Evolutionary conservation across 148 eudicot species (phyloP).

Genomic region (Dianthus caryophyllus): DNA sequence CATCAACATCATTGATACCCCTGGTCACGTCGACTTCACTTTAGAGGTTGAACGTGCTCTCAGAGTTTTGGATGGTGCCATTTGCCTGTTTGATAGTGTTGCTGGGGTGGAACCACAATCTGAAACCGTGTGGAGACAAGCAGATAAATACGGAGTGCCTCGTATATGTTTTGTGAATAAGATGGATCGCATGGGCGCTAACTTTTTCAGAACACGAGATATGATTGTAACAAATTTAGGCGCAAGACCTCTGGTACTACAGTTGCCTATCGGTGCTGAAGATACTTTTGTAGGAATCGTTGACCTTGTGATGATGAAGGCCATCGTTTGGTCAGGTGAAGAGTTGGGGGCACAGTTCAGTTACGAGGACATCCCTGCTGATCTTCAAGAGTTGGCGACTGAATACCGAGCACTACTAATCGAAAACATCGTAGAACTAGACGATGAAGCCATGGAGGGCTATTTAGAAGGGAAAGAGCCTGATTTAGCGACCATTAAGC

Average conservation of each 20-base stretch:
- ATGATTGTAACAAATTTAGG: slow-evolving; percentile 95
- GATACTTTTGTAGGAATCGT: slow-evolving; percentile 72
- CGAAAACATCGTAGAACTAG: slow-evolving; percentile 72
- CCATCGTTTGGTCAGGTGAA: slow-evolving; percentile 91
- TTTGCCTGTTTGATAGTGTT: slow-evolving; percentile 97
- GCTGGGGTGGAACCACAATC: slow-evolving; percentile 99
- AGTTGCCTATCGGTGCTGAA: slow-evolving; percentile 90
- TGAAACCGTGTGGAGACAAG: slow-evolving; percentile 99
- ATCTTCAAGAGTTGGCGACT: slow-evolving; percentile 65
- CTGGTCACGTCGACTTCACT: slow-evolving; percentile 99
- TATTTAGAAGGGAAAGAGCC: slow-evolving; percentile 91
- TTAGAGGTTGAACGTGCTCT: slow-evolving; percentile 99
- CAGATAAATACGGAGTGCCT: slow-evolving; percentile 98
- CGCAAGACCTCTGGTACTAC: slow-evolving; percentile 87
- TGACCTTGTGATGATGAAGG: slow-evolving; percentile 90
- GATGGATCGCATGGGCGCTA: slow-evolving; percentile 98
- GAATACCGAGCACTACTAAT: slow-evolving; percentile 68
- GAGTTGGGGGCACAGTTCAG: slow-evolving; percentile 84
- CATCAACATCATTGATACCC: slow-evolving; percentile 98
- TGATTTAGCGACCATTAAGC: slow-evolving; percentile 78
- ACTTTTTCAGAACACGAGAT: slow-evolving; percentile 89
- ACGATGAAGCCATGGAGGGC: slow-evolving; percentile 76
- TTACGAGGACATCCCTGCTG: slow-evolving; percentile 68
- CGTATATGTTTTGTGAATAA: slow-evolving; percentile 94
- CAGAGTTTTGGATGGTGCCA: slow-evolving; percentile 95